A percentile compares a stretch with the other conserved stretches of the same genome.
These are phyloP conservation scores for Lathyrus sativus DNA, from an alignment of 306 rosid genomes.

Conservation along the genomic window DNA sequence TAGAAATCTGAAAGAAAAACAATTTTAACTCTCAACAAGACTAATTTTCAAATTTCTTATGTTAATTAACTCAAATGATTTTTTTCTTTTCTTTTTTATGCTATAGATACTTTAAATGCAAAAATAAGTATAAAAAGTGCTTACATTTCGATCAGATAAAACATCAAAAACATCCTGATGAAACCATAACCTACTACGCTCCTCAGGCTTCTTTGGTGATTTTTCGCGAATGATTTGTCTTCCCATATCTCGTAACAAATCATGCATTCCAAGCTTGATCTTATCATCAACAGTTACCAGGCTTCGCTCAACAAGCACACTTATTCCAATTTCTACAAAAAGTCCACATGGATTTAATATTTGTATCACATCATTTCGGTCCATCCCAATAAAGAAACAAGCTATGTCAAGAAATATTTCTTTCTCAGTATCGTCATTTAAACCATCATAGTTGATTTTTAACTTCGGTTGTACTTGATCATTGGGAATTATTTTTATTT, in stretches of 20 bases:
- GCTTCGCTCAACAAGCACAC: neutral
- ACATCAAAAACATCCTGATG: neutral
- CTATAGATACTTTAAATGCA: too few relatives aligned
- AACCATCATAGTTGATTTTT: neutral
- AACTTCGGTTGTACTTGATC: neutral
- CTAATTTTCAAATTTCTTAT: too few relatives aligned
- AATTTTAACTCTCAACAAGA: too few relatives aligned
- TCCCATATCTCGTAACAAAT: neutral
- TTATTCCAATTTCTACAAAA: neutral
- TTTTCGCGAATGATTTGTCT: too few relatives aligned
- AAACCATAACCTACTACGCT: neutral
- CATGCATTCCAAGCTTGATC: neutral
- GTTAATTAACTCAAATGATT: neutral
- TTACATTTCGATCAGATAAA: neutral
- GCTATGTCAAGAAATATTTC: neutral
- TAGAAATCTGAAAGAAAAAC: too few relatives aligned
- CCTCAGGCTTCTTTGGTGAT: neutral
- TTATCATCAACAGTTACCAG: neutral
- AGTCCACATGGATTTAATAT: neutral
- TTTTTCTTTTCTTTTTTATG: neutral
- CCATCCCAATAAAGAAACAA: conserved; percentile 9
- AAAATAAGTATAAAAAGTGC: neutral
- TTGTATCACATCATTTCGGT: neutral
- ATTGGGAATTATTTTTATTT: neutral
- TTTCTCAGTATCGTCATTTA: neutral